Evolutionary conservation across 2,329 filamentous ascomycete species (phyloP).

Genomic region (Diaporthe longicolla): DNA sequence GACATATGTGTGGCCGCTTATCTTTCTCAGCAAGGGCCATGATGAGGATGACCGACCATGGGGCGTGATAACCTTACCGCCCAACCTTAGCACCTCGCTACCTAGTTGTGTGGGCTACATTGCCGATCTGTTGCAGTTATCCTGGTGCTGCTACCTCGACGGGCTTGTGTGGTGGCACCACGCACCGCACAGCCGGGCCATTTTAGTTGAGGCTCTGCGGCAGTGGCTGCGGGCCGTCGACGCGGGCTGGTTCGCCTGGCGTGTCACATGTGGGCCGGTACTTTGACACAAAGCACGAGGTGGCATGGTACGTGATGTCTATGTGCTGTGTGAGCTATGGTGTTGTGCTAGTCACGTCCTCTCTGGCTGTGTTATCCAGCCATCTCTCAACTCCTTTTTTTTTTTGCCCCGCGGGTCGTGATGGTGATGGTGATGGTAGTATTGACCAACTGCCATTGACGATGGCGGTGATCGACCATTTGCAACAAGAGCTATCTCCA

Average conservation of each 20-base stretch:
- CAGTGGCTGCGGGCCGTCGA: slow-evolving; percentile 24
- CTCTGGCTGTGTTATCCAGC: background rate
- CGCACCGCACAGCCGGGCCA: background rate
- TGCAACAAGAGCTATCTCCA: background rate
- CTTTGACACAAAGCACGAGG: background rate
- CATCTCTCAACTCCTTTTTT: background rate
- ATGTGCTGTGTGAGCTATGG: background rate
- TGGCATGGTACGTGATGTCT: background rate
- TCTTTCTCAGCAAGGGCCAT: background rate
- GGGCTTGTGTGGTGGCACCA: background rate
- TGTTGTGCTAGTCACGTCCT: background rate
- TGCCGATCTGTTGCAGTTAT: background rate
- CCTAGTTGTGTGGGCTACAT: background rate
- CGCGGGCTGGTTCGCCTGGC: background rate
- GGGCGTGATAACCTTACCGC: slow-evolving; percentile 16
- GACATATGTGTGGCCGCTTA: background rate
- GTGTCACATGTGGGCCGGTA: slow-evolving; percentile 4
- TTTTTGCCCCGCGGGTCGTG: too few relatives aligned
- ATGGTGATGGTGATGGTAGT: too few relatives aligned
- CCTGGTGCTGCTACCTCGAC: background rate
- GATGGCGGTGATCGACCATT: background rate
- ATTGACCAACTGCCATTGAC: background rate
- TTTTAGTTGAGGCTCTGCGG: slow-evolving; percentile 38
- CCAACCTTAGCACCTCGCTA: slow-evolving; percentile 24
- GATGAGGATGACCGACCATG: background rate